Percentiles rank a stretch among this genome's conserved stretches.
Evolutionary conservation across 129 eudicot genomes (phyloP).

Genomic region (Flaveria ramosissima): DNA sequence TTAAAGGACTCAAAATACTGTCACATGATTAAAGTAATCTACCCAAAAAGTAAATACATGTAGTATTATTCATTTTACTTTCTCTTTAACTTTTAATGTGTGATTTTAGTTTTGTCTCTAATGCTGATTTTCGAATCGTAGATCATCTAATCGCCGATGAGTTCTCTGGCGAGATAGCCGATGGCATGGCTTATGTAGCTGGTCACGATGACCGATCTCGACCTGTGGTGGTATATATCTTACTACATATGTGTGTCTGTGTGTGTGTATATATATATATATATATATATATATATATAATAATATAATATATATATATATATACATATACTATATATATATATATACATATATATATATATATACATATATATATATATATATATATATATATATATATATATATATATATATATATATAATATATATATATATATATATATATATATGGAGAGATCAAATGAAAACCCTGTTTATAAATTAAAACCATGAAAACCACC

Average conservation of each 20-base stretch:
- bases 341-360: slow-evolving; percentile 15
- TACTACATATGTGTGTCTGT: neutral
- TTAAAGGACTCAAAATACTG: slow-evolving; percentile 47
- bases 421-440: too few relatives aligned
- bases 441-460: too few relatives aligned
- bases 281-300: neutral
- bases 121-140: slow-evolving; percentile 16
- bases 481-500: too few relatives aligned
- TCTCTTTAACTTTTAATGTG: slow-evolving; percentile 1
- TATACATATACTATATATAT: too few relatives aligned
- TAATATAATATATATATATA: too few relatives aligned
- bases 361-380: neutral
- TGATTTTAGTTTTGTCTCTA: slow-evolving; percentile 12
- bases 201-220: slow-evolving; percentile 87
- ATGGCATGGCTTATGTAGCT: slow-evolving; percentile 88
- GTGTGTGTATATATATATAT: neutral
- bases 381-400: too few relatives aligned
- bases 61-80: slow-evolving; percentile 13
- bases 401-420: neutral
- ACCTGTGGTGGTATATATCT: slow-evolving; percentile 69
- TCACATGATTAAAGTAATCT: slow-evolving; percentile 47
- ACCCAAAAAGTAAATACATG: slow-evolving; percentile 27
- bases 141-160: slow-evolving; percentile 91
- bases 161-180: slow-evolving; percentile 88
- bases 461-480: too few relatives aligned